Conservation (phyloP, 768 basidiomycete species). For the Filobasidium wieringae region DNA sequence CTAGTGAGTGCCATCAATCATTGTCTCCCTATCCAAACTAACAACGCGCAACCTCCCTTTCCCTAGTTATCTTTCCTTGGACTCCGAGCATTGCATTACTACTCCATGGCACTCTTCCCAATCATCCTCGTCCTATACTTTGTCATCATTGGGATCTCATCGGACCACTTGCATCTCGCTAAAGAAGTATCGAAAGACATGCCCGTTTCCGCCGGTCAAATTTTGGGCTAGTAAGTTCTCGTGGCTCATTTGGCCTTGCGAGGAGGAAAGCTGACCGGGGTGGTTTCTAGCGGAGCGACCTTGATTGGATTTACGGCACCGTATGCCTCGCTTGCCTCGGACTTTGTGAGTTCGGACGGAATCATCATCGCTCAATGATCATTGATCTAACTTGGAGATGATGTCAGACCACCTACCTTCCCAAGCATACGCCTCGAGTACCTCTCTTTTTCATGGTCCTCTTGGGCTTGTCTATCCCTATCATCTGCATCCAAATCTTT, state of each 20-base stretch:
- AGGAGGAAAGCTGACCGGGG: neutral
- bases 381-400: neutral
- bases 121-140: conserved; percentile 33
- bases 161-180: conserved; percentile 23
- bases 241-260: neutral
- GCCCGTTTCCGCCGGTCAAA: conserved; percentile 8
- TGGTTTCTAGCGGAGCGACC: conserved; percentile 23
- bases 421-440: conserved; percentile 20
- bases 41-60: neutral
- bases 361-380: neutral
- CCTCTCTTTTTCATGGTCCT: conserved; percentile 29
- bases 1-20: conserved; percentile 19
- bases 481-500: conserved; percentile 30
- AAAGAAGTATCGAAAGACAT: conserved; percentile 14
- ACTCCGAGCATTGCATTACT: conserved; percentile 31
- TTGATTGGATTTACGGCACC: conserved; percentile 37
- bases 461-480: conserved; percentile 30
- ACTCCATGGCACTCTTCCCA: conserved; percentile 33
- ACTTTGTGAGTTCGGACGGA: conserved; percentile 25
- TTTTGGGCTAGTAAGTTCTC: conserved; percentile 10
- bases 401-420: conserved; percentile 31
- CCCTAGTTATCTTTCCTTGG: conserved; percentile 34
- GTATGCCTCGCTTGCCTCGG: conserved; percentile 32
- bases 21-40: neutral
- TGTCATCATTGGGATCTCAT: conserved; percentile 27